Percentiles rank a stretch among this genome's conserved stretches.
Conservation (phyloP, 179 eudicot genomes). For the Beta macrorhiza region DNA sequence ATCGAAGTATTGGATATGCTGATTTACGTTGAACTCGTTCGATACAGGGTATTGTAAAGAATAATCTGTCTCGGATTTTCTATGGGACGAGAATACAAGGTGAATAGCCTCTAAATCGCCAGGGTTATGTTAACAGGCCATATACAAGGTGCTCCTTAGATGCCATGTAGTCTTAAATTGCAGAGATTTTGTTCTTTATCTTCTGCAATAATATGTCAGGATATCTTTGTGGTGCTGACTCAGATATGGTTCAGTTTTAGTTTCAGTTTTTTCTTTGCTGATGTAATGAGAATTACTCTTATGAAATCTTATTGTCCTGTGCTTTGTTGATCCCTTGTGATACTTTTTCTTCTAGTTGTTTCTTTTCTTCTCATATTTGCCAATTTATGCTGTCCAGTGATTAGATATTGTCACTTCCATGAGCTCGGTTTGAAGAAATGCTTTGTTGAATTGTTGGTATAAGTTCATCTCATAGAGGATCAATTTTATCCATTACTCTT, state of each 20-base stretch:
- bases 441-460: too few species aligned
- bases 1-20: background rate
- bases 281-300: background rate
- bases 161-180: background rate
- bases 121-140: background rate
- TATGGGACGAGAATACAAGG: constrained; percentile 3
- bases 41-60: background rate
- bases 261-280: background rate
- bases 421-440: background rate
- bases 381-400: background rate
- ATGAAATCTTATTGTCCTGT: too few species aligned
- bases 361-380: background rate
- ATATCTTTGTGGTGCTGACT: background rate
- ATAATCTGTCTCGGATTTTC: background rate
- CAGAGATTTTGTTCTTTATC: background rate
- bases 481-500: background rate
- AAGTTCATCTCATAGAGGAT: background rate
- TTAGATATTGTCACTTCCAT: background rate
- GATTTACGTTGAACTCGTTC: background rate
- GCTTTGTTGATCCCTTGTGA: background rate
- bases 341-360: too few species aligned
- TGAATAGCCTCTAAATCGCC: background rate
- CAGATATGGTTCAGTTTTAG: background rate
- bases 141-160: background rate
- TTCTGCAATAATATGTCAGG: too few species aligned